Percentiles rank a stretch among this genome's conserved stretches.
These are phyloP conservation scores for Auricularia auricula-judae DNA, from an alignment of 768 basidiomycete genomes.

Conservation along the genomic window DNA sequence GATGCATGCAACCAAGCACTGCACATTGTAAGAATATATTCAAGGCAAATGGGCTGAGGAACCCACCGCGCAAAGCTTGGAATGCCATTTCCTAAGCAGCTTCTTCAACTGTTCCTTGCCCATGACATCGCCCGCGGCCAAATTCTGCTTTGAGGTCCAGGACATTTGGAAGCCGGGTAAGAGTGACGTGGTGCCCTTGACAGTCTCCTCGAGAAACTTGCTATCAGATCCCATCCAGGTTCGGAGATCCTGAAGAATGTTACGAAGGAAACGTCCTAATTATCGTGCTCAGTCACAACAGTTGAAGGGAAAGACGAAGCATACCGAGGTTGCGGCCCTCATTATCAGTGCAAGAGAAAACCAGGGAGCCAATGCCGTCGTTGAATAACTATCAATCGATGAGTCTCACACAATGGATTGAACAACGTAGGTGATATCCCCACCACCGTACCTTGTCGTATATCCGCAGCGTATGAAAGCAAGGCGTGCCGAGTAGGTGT, in stretches of 20 bases:
- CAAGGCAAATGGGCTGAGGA: background rate
- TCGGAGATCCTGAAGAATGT: constrained; percentile 64
- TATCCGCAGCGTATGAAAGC: constrained; percentile 75
- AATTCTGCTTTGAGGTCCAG: constrained; percentile 30
- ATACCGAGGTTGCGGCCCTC: constrained; percentile 91
- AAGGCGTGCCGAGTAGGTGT: constrained; percentile 79
- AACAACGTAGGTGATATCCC: background rate
- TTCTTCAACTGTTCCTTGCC: constrained; percentile 61
- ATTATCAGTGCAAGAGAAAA: constrained; percentile 92
- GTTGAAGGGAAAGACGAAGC: constrained; percentile 9
- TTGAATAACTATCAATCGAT: constrained; percentile 53
- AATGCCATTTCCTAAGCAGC: constrained; percentile 77
- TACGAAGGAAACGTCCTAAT: constrained; percentile 76
- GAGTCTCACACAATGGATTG: background rate
- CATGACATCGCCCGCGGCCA: constrained; percentile 40
- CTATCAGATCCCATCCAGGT: constrained; percentile 49
- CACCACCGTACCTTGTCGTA: constrained; percentile 59
- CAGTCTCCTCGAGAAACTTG: background rate
- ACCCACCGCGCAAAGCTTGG: constrained; percentile 57
- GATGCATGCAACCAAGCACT: constrained; percentile 77
- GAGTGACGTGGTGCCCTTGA: constrained; percentile 40
- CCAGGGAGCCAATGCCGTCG: constrained; percentile 69
- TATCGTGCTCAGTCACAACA: background rate
- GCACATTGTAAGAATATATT: constrained; percentile 7
- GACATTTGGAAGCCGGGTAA: constrained; percentile 62